phyloP scores from a whole-genome alignment of 2,329 filamentous ascomycete genomes.

The Beauveria rudraprayagi region DNA sequence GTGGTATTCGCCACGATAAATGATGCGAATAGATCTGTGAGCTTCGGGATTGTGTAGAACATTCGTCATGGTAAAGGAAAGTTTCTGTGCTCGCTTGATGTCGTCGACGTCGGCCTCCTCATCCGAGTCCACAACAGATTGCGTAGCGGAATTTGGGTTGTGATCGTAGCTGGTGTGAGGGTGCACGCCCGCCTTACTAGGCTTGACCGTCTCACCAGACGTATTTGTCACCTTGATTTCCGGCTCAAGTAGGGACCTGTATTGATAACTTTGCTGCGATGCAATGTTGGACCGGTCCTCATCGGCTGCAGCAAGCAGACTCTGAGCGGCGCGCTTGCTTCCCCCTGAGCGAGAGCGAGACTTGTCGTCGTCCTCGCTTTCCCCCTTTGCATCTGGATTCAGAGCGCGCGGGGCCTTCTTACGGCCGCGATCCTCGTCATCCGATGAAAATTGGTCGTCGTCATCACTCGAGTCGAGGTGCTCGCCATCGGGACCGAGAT shows the following conservation, averaged over 20 bases:
- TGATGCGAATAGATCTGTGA: conserved; percentile 78
- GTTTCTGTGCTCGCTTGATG: conserved; percentile 78
- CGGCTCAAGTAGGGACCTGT: conserved; percentile 59
- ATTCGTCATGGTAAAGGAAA: conserved; percentile 72
- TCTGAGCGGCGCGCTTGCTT: conserved; percentile 41
- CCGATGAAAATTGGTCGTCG: conserved; percentile 54
- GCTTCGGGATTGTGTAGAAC: conserved; percentile 68
- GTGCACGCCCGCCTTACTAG: conserved; percentile 55
- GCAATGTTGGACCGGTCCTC: conserved; percentile 60
- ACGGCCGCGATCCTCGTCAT: conserved; percentile 60
- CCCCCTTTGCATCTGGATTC: conserved; percentile 32
- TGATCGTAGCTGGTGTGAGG: conserved; percentile 80
- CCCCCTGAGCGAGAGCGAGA: conserved; percentile 24
- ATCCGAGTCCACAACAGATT: conserved; percentile 67
- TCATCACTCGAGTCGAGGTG: conserved; percentile 64
- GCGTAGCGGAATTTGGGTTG: conserved; percentile 45
- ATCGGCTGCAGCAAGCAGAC: conserved; percentile 64
- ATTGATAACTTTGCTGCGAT: conserved; percentile 44
- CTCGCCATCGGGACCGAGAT: conserved; percentile 57
- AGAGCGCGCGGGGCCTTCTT: conserved; percentile 43
- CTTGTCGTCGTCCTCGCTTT: conserved; percentile 25
- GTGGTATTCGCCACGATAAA: conserved; percentile 79
- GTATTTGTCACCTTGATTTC: conserved; percentile 58
- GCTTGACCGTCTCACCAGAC: conserved; percentile 51
- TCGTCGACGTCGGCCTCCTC: conserved; percentile 78